These are phyloP conservation scores for Lachnellula subtilissima DNA, from an alignment of 2,329 filamentous ascomycete species.

Conservation along the genomic window DNA sequence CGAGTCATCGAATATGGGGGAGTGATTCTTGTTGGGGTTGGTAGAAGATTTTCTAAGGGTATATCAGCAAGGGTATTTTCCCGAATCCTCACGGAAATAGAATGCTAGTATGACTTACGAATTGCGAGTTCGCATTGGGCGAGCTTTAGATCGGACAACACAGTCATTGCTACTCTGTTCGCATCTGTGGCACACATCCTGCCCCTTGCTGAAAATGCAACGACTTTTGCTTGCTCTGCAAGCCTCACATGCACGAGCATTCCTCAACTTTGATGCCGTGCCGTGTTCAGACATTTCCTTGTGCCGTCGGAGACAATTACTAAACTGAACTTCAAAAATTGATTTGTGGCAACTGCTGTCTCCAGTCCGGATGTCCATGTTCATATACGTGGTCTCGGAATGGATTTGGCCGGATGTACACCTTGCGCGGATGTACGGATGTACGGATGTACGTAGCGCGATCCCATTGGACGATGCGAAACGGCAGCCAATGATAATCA, in stretches of 20 bases:
- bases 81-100: neutral
- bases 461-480: neutral
- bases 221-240: constrained; percentile 28
- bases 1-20: constrained; percentile 1
- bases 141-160: constrained; percentile 26
- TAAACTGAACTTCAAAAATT: neutral
- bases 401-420: neutral
- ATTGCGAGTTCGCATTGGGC: constrained; percentile 23
- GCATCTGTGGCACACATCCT: constrained; percentile 25
- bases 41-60: constrained; percentile 5
- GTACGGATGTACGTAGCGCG: neutral
- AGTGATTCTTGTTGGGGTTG: constrained; percentile 1
- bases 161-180: constrained; percentile 23
- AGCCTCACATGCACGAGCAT: constrained; percentile 30
- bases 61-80: neutral
- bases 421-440: neutral
- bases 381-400: constrained; percentile 1
- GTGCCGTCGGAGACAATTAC: neutral
- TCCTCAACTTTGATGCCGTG: constrained; percentile 18
- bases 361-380: neutral
- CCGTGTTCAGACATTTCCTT: neutral
- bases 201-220: constrained; percentile 21
- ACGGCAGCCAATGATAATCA: neutral
- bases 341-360: neutral
- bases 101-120: constrained; percentile 5